Evolutionary conservation across 2,329 filamentous ascomycete species (phyloP), one percentile per base, ranked within the genome.

Genomic region (Aspergillus eucalypticola): DNA sequence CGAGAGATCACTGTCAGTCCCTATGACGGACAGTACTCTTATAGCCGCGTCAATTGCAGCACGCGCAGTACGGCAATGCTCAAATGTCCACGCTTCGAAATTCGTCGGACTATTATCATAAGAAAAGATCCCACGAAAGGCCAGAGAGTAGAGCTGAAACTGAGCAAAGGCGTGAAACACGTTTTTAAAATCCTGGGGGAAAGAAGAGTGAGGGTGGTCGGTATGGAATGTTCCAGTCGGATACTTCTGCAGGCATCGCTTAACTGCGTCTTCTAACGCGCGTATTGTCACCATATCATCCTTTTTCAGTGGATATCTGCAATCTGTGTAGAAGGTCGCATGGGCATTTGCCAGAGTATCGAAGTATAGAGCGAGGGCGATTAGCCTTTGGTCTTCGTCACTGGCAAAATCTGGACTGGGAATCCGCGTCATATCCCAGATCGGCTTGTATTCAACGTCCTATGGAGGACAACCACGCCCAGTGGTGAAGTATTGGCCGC

Each of bases 401-500:
- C 74, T 81, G 4, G 80, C 76, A 1, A 78, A 70, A 0, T 74
- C 11, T n/a, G 23, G 76, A 71, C 25, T 29, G 19, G 83, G 68
- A 27, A 84, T 80, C 15, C 75, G 74, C 32, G 84, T 80, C 75
- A 81, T 82, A 1, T 81, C 79, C 46, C 81, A 78, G 32, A 84
- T 81, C 0, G 81, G 78, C 3, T 75, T 71, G 42, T 85, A 80
- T 48, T 84, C 82, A 11, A 79, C 78, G 0, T 84, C 79, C 11
- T 83, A 78, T 0, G 81, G 79, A 1, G 81, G 80, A 0, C 84
- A 73, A 0, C 82, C 81, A 52, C 85, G 84, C 0, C 84, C 68
- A 5, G 83, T 84, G 1, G 81, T 82, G 27, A 86, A 81, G 66
- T 86, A 84, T 59, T 85, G 84, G 65, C 86, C 84, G 64, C 83